phyloP scores from a whole-genome alignment of 1,284 basidiomycete species.

The Xerocomus nothofagi region DNA sequence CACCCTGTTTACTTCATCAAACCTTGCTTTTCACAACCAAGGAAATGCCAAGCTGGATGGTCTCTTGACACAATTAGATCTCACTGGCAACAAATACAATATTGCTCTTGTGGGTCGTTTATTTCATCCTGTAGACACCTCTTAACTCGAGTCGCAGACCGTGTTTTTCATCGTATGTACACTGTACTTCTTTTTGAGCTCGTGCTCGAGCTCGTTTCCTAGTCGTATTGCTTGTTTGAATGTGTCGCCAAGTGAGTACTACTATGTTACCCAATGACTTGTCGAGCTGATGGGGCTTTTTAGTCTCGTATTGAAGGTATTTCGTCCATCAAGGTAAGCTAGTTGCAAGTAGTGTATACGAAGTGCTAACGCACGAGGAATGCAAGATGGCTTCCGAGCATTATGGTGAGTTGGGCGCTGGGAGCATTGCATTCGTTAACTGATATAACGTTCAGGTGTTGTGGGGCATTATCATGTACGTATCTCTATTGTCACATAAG shows the following conservation, averaged over 20 bases:
- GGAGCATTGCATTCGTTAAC: background rate
- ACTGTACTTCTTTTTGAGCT: background rate
- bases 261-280: background rate
- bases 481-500: background rate
- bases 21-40: conserved; percentile 27
- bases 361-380: conserved; percentile 8
- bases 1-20: background rate
- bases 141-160: conserved; percentile 42
- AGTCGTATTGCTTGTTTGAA: conserved; percentile 31
- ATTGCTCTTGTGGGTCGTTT: conserved; percentile 56
- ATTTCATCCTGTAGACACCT: background rate
- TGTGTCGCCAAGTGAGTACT: conserved; percentile 35
- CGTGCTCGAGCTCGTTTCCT: background rate
- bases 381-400: conserved; percentile 40
- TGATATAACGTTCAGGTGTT: conserved; percentile 35
- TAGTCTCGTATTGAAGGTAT: conserved; percentile 50
- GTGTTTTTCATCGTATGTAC: conserved; percentile 66
- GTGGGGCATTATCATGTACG: conserved; percentile 52
- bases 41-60: conserved; percentile 70
- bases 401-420: conserved; percentile 38
- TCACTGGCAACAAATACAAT: conserved; percentile 62
- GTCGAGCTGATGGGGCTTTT: background rate
- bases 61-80: conserved; percentile 48
- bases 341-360: background rate
- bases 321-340: conserved; percentile 49